Evolutionary conservation across 192 early-diverging fungal genomes (phyloP).

Genomic region (Umbelopsis isabellina): DNA sequence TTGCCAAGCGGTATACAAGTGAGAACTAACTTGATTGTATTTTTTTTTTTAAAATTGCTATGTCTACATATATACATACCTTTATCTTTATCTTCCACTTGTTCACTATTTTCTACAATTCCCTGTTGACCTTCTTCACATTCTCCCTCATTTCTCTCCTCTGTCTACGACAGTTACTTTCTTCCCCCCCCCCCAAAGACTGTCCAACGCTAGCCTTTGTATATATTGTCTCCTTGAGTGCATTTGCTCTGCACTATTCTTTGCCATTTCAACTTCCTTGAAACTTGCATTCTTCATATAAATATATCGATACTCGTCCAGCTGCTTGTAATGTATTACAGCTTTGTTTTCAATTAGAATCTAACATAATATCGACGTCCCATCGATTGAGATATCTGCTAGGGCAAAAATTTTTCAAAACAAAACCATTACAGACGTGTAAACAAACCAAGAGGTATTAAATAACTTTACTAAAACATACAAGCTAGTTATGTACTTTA

Average conservation of each 20-base stretch:
- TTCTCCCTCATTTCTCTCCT: neutral
- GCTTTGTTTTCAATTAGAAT: too few species aligned
- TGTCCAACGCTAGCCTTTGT: neutral
- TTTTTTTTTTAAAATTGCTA: neutral
- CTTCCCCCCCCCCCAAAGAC: neutral
- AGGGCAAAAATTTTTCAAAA: too few species aligned
- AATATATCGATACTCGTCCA: too few species aligned
- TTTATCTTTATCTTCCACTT: neutral
- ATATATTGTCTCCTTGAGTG: neutral
- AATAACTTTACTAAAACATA: too few species aligned
- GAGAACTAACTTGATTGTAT: slow-evolving; percentile 2
- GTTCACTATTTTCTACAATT: neutral
- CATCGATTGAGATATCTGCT: too few species aligned
- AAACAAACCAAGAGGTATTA: too few species aligned
- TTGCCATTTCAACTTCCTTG: neutral
- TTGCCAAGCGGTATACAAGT: slow-evolving; percentile 8
- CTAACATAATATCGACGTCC: too few species aligned
- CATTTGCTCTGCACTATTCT: neutral
- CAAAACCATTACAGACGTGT: too few species aligned
- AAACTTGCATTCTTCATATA: too few species aligned
- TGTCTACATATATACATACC: neutral
- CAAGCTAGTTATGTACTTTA: too few species aligned
- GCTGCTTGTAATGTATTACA: too few species aligned
- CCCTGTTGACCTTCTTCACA: neutral
- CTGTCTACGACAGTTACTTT: neutral